phyloP scores from a whole-genome alignment of 306 rosid genomes.

The Sphenostylis stenocarpa region DNA sequence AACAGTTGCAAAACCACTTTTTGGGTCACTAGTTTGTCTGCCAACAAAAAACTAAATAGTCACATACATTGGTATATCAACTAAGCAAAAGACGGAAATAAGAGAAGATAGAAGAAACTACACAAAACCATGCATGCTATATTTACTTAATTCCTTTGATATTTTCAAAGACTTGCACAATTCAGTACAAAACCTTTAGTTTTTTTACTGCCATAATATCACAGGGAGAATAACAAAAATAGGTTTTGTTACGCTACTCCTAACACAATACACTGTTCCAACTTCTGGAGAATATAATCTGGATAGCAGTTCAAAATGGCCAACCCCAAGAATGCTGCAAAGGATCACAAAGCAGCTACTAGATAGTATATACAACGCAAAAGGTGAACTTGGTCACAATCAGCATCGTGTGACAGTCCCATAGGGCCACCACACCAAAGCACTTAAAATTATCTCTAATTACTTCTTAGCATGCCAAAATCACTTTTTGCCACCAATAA shows the following conservation, averaged over 20 bases:
- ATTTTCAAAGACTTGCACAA: constrained; percentile 3
- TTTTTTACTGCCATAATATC: neutral
- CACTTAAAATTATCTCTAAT: neutral
- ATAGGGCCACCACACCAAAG: neutral
- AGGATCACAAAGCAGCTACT: neutral
- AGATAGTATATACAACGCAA: neutral
- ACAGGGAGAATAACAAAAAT: neutral
- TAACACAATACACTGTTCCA: neutral
- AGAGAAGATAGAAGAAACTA: neutral
- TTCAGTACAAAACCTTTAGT: neutral
- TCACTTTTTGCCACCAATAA: neutral
- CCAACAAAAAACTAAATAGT: constrained; percentile 23
- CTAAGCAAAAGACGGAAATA: constrained; percentile 5
- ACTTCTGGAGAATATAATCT: neutral
- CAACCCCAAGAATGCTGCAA: neutral
- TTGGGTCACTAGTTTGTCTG: constrained; percentile 96
- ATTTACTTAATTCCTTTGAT: neutral
- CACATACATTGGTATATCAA: constrained; percentile 4
- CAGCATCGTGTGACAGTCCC: neutral
- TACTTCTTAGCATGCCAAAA: neutral
- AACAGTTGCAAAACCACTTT: constrained; percentile 97
- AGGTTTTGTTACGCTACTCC: neutral
- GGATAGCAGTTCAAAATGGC: neutral
- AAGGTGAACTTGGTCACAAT: neutral
- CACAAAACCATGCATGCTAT: neutral